These are phyloP conservation scores for Drechslerella dactyloides DNA, from an alignment of 2,329 filamentous ascomycete species.

Conservation along the genomic window DNA sequence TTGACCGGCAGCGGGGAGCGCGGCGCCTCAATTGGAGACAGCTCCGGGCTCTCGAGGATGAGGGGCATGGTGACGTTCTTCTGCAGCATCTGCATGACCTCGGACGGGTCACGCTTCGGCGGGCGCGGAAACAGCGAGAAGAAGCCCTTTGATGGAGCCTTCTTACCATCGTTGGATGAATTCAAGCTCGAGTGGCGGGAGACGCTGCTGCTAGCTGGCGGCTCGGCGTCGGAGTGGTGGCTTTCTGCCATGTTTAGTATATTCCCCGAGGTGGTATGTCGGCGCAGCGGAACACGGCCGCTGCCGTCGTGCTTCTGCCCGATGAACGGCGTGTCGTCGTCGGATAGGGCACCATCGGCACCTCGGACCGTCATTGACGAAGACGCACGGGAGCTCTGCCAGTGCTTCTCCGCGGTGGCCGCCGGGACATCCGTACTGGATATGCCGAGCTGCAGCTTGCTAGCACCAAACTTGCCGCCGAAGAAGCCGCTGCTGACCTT, in stretches of 20 bases:
- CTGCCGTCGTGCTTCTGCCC: neutral
- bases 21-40: neutral
- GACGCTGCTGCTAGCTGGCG: neutral
- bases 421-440: conserved; percentile 6
- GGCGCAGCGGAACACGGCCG: conserved; percentile 6
- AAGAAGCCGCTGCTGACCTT: conserved; percentile 38
- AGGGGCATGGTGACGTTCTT: conserved; percentile 21
- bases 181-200: conserved; percentile 13
- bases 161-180: conserved; percentile 4
- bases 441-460: conserved; percentile 26
- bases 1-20: conserved; percentile 12
- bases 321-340: conserved; percentile 22
- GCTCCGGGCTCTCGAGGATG: conserved; percentile 20
- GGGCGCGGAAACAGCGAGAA: conserved; percentile 29
- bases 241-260: conserved; percentile 9
- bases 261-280: conserved; percentile 31
- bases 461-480: conserved; percentile 17
- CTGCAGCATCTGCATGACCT: conserved; percentile 11
- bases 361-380: conserved; percentile 34
- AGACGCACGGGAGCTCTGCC: conserved; percentile 32
- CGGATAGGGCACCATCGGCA: conserved; percentile 13
- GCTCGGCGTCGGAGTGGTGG: neutral
- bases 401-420: conserved; percentile 11
- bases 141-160: conserved; percentile 6
- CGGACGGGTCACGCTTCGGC: conserved; percentile 14